Conservation (phyloP, 768 basidiomycete genomes). For the Boletus insuetus region DNA sequence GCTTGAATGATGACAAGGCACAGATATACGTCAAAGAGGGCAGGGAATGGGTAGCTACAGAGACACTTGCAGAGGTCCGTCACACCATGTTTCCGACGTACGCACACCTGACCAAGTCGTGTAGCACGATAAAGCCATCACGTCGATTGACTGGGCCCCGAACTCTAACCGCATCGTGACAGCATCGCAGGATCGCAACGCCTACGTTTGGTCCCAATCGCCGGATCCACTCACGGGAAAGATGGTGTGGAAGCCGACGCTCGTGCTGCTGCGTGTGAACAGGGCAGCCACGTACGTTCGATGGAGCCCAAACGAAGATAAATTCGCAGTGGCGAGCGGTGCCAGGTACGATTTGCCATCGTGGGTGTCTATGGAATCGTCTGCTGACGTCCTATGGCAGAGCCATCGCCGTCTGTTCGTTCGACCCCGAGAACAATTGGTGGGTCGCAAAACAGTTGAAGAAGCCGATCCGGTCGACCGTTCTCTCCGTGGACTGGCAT, state of each 20-base stretch:
- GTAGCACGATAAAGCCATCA: constrained; percentile 97
- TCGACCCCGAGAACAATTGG: constrained; percentile 98
- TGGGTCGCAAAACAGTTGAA: constrained; percentile 97
- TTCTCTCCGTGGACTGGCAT: constrained; percentile 95
- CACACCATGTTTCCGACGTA: not conserved
- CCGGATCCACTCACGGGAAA: constrained; percentile 70
- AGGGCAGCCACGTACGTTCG: constrained; percentile 91
- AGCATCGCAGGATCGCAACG: constrained; percentile 97
- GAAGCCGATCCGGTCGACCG: constrained; percentile 96
- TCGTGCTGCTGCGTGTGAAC: constrained; percentile 94
- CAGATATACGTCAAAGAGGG: constrained; percentile 74
- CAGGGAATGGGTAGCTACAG: constrained; percentile 63
- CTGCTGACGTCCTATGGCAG: constrained; percentile 36
- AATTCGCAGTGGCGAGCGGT: constrained; percentile 97
- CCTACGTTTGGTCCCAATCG: constrained; percentile 94
- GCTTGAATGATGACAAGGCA: constrained; percentile 86
- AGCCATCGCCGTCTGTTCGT: constrained; percentile 94
- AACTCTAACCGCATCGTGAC: constrained; percentile 97
- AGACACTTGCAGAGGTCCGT: constrained; percentile 81
- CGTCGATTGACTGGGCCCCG: constrained; percentile 98
- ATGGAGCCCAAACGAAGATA: constrained; percentile 98
- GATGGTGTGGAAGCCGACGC: constrained; percentile 87
- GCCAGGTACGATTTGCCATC: constrained; percentile 57
- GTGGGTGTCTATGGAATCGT: not conserved
- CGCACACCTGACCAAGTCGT: not conserved